Percentiles rank a stretch among this genome's conserved stretches.
Conservation (phyloP, 305 asterid species). For the Striga hermonthica region DNA sequence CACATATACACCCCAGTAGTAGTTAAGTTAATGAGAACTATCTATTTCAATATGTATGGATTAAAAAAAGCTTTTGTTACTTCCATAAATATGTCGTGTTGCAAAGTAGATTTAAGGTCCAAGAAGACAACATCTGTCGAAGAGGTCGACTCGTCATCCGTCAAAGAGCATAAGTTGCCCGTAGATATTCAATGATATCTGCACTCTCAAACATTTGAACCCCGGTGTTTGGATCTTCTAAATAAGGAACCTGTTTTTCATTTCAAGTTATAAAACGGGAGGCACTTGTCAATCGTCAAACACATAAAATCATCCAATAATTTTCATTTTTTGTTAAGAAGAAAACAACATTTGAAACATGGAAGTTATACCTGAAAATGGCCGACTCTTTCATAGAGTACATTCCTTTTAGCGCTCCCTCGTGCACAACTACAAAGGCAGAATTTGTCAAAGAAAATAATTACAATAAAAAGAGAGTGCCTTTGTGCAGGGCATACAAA, state of each 20-base stretch:
- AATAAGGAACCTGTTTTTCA: conserved; percentile 67
- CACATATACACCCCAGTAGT: too few species aligned
- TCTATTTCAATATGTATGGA: too few species aligned
- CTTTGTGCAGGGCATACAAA: neutral
- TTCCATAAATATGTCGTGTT: too few species aligned
- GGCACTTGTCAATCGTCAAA: neutral
- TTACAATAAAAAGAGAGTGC: conserved; percentile 4
- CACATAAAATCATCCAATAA: neutral
- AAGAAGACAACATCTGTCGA: too few species aligned
- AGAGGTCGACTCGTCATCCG: neutral
- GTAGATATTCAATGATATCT: conserved; percentile 74
- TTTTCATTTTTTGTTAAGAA: neutral
- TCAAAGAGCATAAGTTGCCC: conserved; percentile 74
- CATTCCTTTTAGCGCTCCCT: conserved; percentile 84
- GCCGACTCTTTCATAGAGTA: conserved; percentile 59
- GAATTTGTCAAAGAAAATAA: conserved; percentile 10
- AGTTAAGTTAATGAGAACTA: too few species aligned
- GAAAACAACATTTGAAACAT: neutral
- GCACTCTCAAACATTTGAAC: conserved; percentile 96
- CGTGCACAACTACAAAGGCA: conserved; percentile 73
- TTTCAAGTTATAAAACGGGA: neutral
- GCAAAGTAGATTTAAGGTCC: too few species aligned
- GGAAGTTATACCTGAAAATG: conserved; percentile 63
- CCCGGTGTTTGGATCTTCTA: conserved; percentile 95
- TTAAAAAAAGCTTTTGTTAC: too few species aligned